Percentiles rank a stretch among this genome's conserved stretches.
Evolutionary conservation across 2,329 filamentous ascomycete species (phyloP).

Genomic region (Aureobasidium vineae): DNA sequence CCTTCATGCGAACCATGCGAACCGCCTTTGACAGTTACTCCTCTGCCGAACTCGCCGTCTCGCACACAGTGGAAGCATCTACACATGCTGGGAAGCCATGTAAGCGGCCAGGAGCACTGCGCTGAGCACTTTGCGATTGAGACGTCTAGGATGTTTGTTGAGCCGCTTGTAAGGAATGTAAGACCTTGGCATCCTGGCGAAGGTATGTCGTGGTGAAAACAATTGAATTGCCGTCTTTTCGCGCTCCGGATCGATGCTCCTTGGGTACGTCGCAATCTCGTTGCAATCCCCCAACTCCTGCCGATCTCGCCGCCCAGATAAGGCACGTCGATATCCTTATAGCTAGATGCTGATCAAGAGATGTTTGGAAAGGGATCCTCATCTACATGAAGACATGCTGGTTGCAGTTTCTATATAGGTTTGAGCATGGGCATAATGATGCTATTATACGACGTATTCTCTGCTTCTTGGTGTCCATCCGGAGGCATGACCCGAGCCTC

Average conservation of each 20-base stretch:
- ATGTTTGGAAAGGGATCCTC: background rate
- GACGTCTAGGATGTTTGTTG: background rate
- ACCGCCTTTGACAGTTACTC: background rate
- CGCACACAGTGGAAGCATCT: background rate
- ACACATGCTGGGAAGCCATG: background rate
- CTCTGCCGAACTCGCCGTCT: conserved; percentile 1
- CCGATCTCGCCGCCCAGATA: conserved; percentile 5
- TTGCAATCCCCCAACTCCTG: background rate
- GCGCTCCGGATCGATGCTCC: background rate
- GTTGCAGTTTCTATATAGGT: background rate
- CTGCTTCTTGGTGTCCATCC: background rate
- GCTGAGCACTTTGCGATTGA: background rate
- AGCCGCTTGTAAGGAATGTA: background rate
- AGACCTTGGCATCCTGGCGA: background rate
- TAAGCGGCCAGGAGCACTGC: conserved; percentile 1
- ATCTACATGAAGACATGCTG: background rate
- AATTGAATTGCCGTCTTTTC: background rate
- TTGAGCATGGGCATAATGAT: background rate
- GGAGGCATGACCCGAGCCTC: background rate
- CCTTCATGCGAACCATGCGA: conserved; percentile 14
- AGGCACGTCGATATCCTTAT: background rate
- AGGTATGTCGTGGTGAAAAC: conserved; percentile 5
- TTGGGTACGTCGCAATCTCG: conserved; percentile 15
- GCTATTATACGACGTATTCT: background rate
- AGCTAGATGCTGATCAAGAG: background rate